These are phyloP conservation scores for Urostyla sp. DNA, from an alignment of 73 alveolate genomes.

Conservation along the genomic window DNA sequence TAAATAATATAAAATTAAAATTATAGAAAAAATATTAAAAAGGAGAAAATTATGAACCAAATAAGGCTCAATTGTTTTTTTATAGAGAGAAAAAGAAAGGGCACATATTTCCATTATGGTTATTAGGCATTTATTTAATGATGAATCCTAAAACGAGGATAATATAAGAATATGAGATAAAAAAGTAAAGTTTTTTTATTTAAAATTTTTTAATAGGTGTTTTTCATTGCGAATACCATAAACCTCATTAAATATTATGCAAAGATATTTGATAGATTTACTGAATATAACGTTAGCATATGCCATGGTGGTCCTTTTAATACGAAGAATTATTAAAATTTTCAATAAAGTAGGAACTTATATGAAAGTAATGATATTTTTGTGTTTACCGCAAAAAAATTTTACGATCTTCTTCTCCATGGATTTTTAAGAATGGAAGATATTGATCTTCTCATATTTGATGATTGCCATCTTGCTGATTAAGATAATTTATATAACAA, in stretches of 20 bases:
- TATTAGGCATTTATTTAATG: neutral
- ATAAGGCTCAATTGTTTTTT: conserved; percentile 35
- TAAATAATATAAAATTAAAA: too few species aligned
- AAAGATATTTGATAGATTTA: conserved; percentile 47
- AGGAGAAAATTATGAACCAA: neutral
- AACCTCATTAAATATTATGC: conserved; percentile 67
- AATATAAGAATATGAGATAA: neutral
- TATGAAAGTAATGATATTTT: conserved; percentile 61
- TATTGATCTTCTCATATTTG: conserved; percentile 71
- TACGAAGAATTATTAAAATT: conserved; percentile 40
- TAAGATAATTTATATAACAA: conserved; percentile 76
- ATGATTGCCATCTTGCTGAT: conserved; percentile 82
- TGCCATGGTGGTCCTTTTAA: conserved; percentile 70
- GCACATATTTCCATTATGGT: conserved; percentile 4
- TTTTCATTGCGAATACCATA: conserved; percentile 29
- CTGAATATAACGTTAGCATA: conserved; percentile 60
- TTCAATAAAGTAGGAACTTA: conserved; percentile 37
- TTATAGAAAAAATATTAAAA: too few species aligned
- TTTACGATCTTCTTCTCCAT: conserved; percentile 69
- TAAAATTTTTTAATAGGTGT: conserved; percentile 26
- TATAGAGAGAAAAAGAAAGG: conserved; percentile 57
- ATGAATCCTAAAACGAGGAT: neutral
- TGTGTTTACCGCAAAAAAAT: conserved; percentile 68
- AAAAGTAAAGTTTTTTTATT: neutral
- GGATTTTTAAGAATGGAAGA: conserved; percentile 69